phyloP scores from a whole-genome alignment of 371 early-diverging fungal genomes.

The Blakeslea trispora region DNA sequence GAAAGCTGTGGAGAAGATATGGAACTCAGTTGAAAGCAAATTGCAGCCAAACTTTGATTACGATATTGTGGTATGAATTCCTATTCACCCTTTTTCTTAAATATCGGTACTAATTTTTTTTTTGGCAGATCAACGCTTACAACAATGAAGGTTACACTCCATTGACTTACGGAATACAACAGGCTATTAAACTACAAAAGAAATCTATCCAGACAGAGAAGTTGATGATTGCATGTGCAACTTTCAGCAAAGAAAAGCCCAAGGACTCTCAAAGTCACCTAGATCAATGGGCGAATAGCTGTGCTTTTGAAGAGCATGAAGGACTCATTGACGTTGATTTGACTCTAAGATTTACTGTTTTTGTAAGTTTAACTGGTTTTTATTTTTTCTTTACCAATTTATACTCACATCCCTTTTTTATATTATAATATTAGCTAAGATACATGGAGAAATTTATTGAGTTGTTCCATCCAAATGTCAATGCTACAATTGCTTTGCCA shows the following conservation, averaged over 20 bases:
- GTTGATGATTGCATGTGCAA: conserved; percentile 3
- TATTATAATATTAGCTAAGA: conserved; percentile 11
- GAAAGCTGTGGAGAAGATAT: conserved; percentile 10
- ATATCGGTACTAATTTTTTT: background rate
- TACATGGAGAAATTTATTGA: conserved; percentile 7
- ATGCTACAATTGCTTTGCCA: conserved; percentile 29
- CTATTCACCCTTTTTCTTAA: background rate
- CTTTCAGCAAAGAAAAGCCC: background rate
- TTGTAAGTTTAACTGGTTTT: conserved; percentile 10
- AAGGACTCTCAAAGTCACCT: background rate
- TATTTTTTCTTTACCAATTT: too few relatives aligned
- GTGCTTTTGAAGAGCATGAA: background rate
- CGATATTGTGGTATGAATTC: background rate
- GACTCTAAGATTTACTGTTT: conserved; percentile 5
- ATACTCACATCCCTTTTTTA: too few relatives aligned
- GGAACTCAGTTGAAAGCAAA: conserved; percentile 9
- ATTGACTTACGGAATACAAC: conserved; percentile 17
- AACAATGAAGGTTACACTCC: conserved; percentile 38
- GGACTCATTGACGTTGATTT: conserved; percentile 8
- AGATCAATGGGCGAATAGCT: too few relatives aligned
- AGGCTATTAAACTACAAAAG: conserved; percentile 25
- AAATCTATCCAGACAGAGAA: conserved; percentile 20
- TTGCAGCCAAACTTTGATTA: background rate
- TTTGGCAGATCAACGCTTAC: conserved; percentile 23
- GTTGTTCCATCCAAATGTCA: conserved; percentile 18